Conservation (phyloP, 1,284 basidiomycete genomes). For the Ustilago shanxiensis region DNA sequence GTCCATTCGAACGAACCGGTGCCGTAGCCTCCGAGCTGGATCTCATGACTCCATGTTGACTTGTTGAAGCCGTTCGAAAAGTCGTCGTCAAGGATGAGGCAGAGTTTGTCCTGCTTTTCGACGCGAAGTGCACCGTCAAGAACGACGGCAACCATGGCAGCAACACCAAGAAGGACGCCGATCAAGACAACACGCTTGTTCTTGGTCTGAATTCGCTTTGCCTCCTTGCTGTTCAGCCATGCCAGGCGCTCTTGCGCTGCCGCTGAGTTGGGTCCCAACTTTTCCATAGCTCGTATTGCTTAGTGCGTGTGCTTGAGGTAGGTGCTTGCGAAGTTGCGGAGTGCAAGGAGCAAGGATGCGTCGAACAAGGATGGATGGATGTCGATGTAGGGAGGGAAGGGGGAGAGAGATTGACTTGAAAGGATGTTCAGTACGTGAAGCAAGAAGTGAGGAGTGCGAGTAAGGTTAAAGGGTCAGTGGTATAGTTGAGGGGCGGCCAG, state of each 20-base stretch:
- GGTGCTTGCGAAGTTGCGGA: too few relatives aligned
- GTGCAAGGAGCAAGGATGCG: neutral
- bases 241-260: slow-evolving; percentile 27
- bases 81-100: slow-evolving; percentile 81
- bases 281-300: slow-evolving; percentile 22
- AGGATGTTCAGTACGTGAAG: too few relatives aligned
- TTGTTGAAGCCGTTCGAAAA: slow-evolving; percentile 77
- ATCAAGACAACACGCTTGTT: slow-evolving; percentile 41
- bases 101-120: slow-evolving; percentile 69
- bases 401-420: neutral
- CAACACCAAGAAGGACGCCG: slow-evolving; percentile 35
- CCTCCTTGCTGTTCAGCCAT: slow-evolving; percentile 46
- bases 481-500: too few relatives aligned
- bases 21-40: slow-evolving; percentile 86
- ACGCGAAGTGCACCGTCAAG: slow-evolving; percentile 29
- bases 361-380: neutral
- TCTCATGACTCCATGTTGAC: slow-evolving; percentile 80
- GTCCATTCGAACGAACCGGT: slow-evolving; percentile 91
- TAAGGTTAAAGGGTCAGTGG: too few relatives aligned
- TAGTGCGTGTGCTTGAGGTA: neutral
- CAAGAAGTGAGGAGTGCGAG: too few relatives aligned
- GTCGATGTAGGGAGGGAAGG: neutral
- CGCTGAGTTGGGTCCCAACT: slow-evolving; percentile 17
- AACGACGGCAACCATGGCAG: slow-evolving; percentile 37
- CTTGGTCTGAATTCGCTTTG: slow-evolving; percentile 32